These are phyloP conservation scores for Fusarium pseudocircinatum DNA, from an alignment of 2,329 filamentous ascomycete genomes.

Conservation along the genomic window DNA sequence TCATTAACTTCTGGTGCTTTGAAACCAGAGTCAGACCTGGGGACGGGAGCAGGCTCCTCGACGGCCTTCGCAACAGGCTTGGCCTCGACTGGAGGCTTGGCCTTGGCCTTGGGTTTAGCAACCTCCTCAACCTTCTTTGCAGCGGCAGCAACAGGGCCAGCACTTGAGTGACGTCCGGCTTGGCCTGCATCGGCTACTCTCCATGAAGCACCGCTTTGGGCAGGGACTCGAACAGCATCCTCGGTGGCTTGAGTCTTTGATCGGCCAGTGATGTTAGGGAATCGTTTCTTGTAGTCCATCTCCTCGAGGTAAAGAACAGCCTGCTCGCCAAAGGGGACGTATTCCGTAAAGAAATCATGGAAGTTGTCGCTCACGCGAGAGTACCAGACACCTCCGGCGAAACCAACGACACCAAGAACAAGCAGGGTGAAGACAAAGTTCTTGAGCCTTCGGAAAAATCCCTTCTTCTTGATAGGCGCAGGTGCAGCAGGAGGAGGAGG, in stretches of 20 bases:
- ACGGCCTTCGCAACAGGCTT: conserved; percentile 43
- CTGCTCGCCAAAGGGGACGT: conserved; percentile 92
- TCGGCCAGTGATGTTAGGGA: conserved; percentile 64
- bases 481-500: conserved; percentile 46
- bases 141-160: conserved; percentile 51
- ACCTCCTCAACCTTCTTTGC: conserved; percentile 44
- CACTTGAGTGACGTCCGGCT: conserved; percentile 69
- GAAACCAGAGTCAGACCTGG: conserved; percentile 49
- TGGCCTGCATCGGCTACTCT: conserved; percentile 71
- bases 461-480: conserved; percentile 64
- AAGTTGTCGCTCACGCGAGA: conserved; percentile 96
- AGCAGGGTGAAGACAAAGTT: conserved; percentile 81
- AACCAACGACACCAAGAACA: conserved; percentile 79
- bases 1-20: conserved; percentile 72
- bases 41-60: conserved; percentile 48
- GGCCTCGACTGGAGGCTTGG: conserved; percentile 29
- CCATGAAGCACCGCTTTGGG: conserved; percentile 86
- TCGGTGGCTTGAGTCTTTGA: conserved; percentile 65
- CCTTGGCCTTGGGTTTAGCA: conserved; percentile 43
- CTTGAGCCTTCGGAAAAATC: conserved; percentile 76
- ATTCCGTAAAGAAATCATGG: conserved; percentile 99
- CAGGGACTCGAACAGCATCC: conserved; percentile 81
- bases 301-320: conserved; percentile 96
- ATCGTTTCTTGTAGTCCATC: conserved; percentile 88
- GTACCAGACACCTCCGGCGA: conserved; percentile 90